Base-by-base conservation (phyloP, 805 yeast genomes). In the Schwanniomyces polymorphus region DNA sequence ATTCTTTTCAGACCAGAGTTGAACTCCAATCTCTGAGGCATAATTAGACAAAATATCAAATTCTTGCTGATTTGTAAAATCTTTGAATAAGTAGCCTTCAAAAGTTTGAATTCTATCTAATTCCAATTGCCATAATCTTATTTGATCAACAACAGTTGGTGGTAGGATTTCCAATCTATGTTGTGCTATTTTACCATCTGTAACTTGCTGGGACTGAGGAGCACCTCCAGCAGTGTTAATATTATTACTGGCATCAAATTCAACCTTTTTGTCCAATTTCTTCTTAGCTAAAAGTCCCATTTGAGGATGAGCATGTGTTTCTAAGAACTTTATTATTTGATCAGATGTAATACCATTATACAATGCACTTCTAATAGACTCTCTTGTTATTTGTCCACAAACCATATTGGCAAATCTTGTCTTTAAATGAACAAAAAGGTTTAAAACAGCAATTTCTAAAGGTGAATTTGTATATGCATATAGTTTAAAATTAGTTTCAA, bases 131-230 rank as follows among this genome's bases (percentile, higher is more conserved):
- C 99, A 94, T 44, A 94, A 75, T 61, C 84, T 85, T 56, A 94
- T 88, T 64, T 94, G 99, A 67, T 94, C 99, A 1, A 89, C 88
- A n/a, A 94, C 96, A 0, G 97, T 94, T 0, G 98, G 97, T 3
- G 98, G 98, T 5, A 88, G 64, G 10, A 94, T 72, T 59, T 85
- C 84, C 48, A 83, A 57, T 52, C 78, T 62, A 54, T 82, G 79
- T 51, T 78, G 77, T 7, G 76, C 67, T 11, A 70, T 71, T 18
- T 53, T 33, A 1, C 55, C 47, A 8, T 52, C 56, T 1, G 62
- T 37, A 1, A 45, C 50, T 21, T 43, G 40, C 35, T 66, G 64
- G 7, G 65, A 58, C 50, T 66, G 73, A 1, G 72, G 72, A 1
- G 68, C 71, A 25, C 71, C 73, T 9, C 71, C 72, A 4, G 75